Conservation (phyloP, 129 eudicot genomes). For the Helianthus annuus region HanXRQr2.0-SUNRISE NC_035442.2:48215137-48215636, state of each 20-base stretch:
- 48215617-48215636: no score
- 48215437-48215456: background rate
- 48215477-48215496: conserved; percentile 1
- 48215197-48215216: background rate
- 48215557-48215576: background rate
- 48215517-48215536: background rate
- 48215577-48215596: background rate
- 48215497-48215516: conserved; percentile 25
- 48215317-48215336: conserved; percentile 55
- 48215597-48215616: background rate
- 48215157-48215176: conserved; percentile 59
- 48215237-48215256: background rate
- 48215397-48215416: conserved; percentile 38
- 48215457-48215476: background rate
- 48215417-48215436: conserved; percentile 24
- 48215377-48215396: conserved; percentile 71
- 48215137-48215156: conserved; percentile 41
- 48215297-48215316: conserved; percentile 37
- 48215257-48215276: background rate
- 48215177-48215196: conserved; percentile 42
- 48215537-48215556: background rate
- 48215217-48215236: background rate
- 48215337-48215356: conserved; percentile 47
- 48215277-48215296: conserved; percentile 11
- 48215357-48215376: conserved; percentile 47